These are phyloP conservation scores for Russula sp. DNA, from an alignment of 768 basidiomycete species.

Conservation along the genomic window DNA sequence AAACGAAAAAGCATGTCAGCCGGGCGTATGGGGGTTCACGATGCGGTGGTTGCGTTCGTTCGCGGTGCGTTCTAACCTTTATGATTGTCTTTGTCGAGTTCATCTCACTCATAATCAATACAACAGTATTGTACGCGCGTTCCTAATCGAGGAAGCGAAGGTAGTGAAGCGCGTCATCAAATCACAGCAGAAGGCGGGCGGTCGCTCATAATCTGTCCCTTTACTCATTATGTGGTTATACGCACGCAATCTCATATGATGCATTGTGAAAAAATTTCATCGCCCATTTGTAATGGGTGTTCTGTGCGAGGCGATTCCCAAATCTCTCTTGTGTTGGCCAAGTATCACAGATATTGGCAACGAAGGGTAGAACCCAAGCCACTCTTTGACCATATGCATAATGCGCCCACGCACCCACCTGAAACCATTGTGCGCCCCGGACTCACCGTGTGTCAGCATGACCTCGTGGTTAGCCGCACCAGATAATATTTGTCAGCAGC, in stretches of 20 bases:
- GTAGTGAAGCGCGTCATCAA: constrained; percentile 99
- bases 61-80: constrained; percentile 57
- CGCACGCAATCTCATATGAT: constrained; percentile 10
- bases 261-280: constrained; percentile 2
- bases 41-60: constrained; percentile 94
- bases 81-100: constrained; percentile 14
- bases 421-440: too few relatives aligned
- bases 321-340: background rate
- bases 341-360: too few relatives aligned
- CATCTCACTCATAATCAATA: background rate
- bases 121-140: constrained; percentile 94
- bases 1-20: constrained; percentile 94
- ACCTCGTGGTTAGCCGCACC: too few relatives aligned
- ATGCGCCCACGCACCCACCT: too few relatives aligned
- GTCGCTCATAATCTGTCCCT: constrained; percentile 29
- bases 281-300: background rate
- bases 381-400: too few relatives aligned
- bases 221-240: constrained; percentile 9
- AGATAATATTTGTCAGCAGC: too few relatives aligned
- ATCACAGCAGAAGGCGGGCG: constrained; percentile 57
- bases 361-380: too few relatives aligned
- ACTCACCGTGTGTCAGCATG: too few relatives aligned
- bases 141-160: constrained; percentile 99
- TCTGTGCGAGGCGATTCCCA: background rate
- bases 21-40: constrained; percentile 97